phyloP scores from a whole-genome alignment of 495 filamentous ascomycete species.

The Podospora comata region DNA sequence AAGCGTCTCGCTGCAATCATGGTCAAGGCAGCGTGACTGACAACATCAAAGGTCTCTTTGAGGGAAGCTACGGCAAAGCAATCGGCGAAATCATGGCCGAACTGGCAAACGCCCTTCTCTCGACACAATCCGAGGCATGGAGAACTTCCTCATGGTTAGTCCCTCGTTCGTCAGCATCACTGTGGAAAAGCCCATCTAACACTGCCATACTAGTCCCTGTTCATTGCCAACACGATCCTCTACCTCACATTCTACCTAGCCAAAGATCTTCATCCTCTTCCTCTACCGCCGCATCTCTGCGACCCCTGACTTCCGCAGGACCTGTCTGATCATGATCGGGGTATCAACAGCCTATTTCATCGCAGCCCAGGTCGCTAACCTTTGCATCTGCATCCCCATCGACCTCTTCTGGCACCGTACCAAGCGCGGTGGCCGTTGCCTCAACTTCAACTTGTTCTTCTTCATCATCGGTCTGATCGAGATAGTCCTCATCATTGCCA shows the following conservation, averaged over 20 bases:
- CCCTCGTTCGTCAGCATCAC: neutral
- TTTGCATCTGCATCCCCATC: neutral
- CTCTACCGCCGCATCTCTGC: neutral
- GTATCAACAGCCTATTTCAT: neutral
- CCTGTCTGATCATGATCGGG: neutral
- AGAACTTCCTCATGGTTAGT: conserved; percentile 2
- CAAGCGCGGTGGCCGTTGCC: neutral
- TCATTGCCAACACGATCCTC: neutral
- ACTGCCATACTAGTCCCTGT: neutral
- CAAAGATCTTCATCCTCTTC: neutral
- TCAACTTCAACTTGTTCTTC: neutral
- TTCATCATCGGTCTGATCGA: conserved; percentile 1
- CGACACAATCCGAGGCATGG: neutral
- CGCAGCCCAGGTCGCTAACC: neutral
- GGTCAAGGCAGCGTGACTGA: too few species aligned
- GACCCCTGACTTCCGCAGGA: neutral
- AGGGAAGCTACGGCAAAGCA: too few species aligned
- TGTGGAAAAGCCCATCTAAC: neutral
- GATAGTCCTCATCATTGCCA: neutral
- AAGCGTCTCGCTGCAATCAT: too few species aligned
- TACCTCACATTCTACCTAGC: neutral
- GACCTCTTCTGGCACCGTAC: conserved; percentile 1
- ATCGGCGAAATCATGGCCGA: too few species aligned
- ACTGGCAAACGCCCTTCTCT: too few species aligned
- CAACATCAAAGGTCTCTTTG: too few species aligned